phyloP scores from a whole-genome alignment of 1,284 basidiomycete genomes.

The Puccinia novopanici region DNA sequence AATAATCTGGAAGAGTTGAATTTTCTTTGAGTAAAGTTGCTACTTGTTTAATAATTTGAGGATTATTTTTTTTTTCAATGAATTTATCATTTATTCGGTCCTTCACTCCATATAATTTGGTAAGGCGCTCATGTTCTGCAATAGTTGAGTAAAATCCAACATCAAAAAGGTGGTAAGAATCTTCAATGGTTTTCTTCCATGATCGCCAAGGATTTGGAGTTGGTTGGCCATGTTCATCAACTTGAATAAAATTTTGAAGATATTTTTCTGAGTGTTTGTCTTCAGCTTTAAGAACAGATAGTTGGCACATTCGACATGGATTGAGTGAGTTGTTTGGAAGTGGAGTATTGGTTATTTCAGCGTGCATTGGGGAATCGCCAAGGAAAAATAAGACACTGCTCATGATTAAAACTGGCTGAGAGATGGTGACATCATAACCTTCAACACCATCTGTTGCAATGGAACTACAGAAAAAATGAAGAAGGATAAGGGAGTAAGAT shows the following conservation, averaged over 20 bases:
- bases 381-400: too few relatives aligned
- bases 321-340: background rate
- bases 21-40: background rate
- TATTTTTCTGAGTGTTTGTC: background rate
- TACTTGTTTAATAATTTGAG: background rate
- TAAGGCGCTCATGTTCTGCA: too few relatives aligned
- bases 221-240: background rate
- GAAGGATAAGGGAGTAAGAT: background rate
- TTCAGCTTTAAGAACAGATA: background rate
- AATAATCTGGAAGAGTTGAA: background rate
- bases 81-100: conserved; percentile 12
- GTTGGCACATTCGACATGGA: background rate
- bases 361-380: too few relatives aligned
- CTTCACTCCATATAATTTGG: too few relatives aligned
- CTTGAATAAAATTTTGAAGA: background rate
- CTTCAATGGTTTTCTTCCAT: too few relatives aligned
- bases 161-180: too few relatives aligned
- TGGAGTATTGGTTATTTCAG: conserved; percentile 5
- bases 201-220: background rate
- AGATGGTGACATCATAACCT: background rate
- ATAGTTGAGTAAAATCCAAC: too few relatives aligned
- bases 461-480: background rate
- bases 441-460: background rate
- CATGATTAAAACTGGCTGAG: too few relatives aligned
- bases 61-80: background rate